Percentiles rank a stretch among this genome's conserved stretches.
Evolutionary conservation across 495 filamentous ascomycete species (phyloP).

Genomic region (Physcia stellaris): DNA sequence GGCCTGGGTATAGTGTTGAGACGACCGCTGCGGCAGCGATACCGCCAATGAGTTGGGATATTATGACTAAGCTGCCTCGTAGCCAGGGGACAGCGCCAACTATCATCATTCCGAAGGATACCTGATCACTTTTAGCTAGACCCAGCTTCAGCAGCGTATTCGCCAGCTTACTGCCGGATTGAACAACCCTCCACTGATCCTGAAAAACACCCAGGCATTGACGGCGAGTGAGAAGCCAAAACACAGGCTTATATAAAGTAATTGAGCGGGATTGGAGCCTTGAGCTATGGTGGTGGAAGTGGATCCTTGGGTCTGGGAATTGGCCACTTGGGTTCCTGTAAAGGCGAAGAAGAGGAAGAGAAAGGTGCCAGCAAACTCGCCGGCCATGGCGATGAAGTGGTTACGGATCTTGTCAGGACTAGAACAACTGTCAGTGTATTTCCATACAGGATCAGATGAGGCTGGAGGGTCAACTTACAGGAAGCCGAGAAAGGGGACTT

Average conservation of each 20-base stretch:
- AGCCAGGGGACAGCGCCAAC: constrained; percentile 39
- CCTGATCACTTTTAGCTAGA: constrained; percentile 6
- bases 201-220: constrained; percentile 36
- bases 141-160: constrained; percentile 45
- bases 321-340: constrained; percentile 53
- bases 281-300: constrained; percentile 11
- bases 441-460: no score
- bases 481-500: not conserved
- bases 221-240: constrained; percentile 52
- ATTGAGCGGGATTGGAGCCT: constrained; percentile 10
- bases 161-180: constrained; percentile 44
- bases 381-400: constrained; percentile 44
- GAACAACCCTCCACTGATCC: constrained; percentile 48
- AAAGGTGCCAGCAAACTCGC: constrained; percentile 71
- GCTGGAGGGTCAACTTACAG: no score
- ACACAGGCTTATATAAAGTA: constrained; percentile 39
- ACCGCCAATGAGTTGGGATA: constrained; percentile 41
- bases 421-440: no score
- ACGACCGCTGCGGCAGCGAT: constrained; percentile 43
- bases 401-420: not conserved
- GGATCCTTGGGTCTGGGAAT: not conserved
- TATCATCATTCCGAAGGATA: constrained; percentile 31
- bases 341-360: constrained; percentile 77
- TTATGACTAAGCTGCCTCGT: constrained; percentile 34
- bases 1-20: constrained; percentile 37